Base-by-base conservation (phyloP, 2,329 filamentous ascomycete genomes). In the Dryadomyces quercivorus region DNA sequence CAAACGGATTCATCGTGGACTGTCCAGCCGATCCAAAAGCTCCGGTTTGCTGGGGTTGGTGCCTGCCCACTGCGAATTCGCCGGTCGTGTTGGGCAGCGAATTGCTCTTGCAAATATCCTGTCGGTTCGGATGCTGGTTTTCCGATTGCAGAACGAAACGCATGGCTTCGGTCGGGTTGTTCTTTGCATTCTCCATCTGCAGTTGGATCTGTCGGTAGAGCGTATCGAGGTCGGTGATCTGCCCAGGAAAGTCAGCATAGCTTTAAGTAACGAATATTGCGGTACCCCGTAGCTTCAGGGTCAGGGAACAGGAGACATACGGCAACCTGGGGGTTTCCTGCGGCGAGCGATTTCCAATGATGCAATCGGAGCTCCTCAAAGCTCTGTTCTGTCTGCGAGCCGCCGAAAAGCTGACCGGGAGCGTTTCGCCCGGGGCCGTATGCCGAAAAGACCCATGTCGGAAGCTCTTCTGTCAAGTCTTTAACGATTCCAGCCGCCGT, bases 341-440 rank as follows among this genome's bases (percentile, higher is more conserved):
- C 64, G 9, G 80, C 76, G 44, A 75, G 72, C 2, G 80, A 80
- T 52, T 65, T 63, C 62, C 82, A 73, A 63, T 92, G 91, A 64
- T 89, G 84, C 21, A 91, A 65, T 51, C 90, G 80, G 65, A 95
- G 78, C 69, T 97, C 92, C 67, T 97, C 92, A 44, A 86, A 85
- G 63, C 89, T 95, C 66, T 90, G 85, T 67, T 97, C 92, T 18
- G 90, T 78, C 6, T 80, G 75, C 47, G 75, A 77, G 1, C 89
- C 90, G 52, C 89, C 89, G 63, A 95, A 91, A 1, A 96, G 75
- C 68, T 95, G 89, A 18, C 81, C 81, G 0, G 91, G 91, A 1
- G 86, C 81, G 61, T 90, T 80, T 62, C 74, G 77, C 4, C 85
- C 86, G 0, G 91, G 90, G 0, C 84, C 88, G 67, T 95, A 97